These are phyloP conservation scores for Phoma herbarum DNA, from an alignment of 2,329 filamentous ascomycete genomes.

Conservation along the genomic window DNA sequence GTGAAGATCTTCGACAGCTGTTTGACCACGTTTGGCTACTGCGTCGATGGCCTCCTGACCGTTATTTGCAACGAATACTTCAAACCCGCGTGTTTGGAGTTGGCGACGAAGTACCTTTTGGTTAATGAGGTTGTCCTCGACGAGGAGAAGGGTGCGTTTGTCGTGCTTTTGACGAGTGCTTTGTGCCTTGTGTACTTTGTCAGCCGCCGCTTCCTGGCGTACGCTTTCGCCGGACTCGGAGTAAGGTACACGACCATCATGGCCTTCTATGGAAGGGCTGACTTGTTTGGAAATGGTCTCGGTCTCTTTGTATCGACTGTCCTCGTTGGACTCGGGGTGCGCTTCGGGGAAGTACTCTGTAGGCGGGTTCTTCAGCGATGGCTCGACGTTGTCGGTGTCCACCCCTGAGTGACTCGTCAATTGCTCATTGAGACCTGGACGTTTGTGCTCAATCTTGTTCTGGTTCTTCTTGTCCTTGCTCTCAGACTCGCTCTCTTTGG, in stretches of 20 bases:
- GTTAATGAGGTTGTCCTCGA: conserved; percentile 61
- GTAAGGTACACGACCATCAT: conserved; percentile 18
- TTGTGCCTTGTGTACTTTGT: conserved; percentile 32
- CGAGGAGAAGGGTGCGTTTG: conserved; percentile 50
- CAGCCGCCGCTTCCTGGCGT: conserved; percentile 32
- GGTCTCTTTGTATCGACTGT: conserved; percentile 38
- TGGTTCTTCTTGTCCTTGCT: neutral
- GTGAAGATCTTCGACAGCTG: conserved; percentile 18
- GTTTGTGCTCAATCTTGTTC: neutral
- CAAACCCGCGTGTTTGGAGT: conserved; percentile 55
- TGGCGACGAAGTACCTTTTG: conserved; percentile 60
- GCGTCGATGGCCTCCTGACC: conserved; percentile 57
- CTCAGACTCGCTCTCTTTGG: conserved; percentile 1
- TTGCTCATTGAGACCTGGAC: conserved; percentile 15
- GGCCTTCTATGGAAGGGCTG: conserved; percentile 6
- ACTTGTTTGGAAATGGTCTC: conserved; percentile 26
- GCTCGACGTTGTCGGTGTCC: conserved; percentile 26
- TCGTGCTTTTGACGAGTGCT: conserved; percentile 27
- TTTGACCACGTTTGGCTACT: conserved; percentile 43
- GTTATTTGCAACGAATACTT: conserved; percentile 55
- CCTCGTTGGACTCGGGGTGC: conserved; percentile 34
- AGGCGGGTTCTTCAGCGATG: conserved; percentile 44
- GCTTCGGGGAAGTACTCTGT: conserved; percentile 41
- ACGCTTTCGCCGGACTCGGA: conserved; percentile 37
- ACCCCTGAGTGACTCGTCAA: conserved; percentile 33